Base-by-base conservation (phyloP, 306 rosid species). In the Pyrus communis region DNA sequence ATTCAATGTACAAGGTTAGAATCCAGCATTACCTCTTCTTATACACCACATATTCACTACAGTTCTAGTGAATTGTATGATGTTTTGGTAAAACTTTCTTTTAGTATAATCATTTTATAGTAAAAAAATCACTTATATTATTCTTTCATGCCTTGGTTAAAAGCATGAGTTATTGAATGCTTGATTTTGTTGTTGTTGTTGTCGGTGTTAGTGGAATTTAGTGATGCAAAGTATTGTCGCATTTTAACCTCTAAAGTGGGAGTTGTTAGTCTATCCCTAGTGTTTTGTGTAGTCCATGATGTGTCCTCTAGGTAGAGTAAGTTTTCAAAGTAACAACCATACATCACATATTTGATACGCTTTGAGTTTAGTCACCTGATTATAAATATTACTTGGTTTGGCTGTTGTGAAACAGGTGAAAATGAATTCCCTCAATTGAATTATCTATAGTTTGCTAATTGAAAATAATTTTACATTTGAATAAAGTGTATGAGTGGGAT, bases 1-100 rank as follows among this genome's bases (percentile, higher is more conserved):
- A 96, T 96, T 88, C 97, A 96, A 71, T 96, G 99, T 81, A 96
- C 99, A 80, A 91, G 99, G 99, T 91, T 75, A 85, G 80, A 75
- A 58, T 28, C 19, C 33, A 65, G 61, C 60, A 12, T 21, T 45
- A 8, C 61, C 55, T 15, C 55, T 30, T 82, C 60, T 66, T 40
- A 31, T n/a, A 28, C 23, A 19, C 38, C 49, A n/a, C 13, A 28
- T 51, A 11, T 52, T 55, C 27, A 76, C 25, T 19, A 42, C 25
- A 12, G 4, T 73, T 40, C 38, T 38, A 10, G 38, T 25, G 69
- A 61, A 2, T 40, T 42, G 9, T 13, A 14, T 60, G 4, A 60
- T 18, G 40, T 6, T 73, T 38, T 15, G 22, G 0, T 10, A 9
- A 1, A 7, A 13, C 2, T 57, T 57, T 57, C 31, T 19, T 66